Base-by-base conservation (phyloP, 163 green algal genomes). In the Scenedesmus sp. region DNA sequence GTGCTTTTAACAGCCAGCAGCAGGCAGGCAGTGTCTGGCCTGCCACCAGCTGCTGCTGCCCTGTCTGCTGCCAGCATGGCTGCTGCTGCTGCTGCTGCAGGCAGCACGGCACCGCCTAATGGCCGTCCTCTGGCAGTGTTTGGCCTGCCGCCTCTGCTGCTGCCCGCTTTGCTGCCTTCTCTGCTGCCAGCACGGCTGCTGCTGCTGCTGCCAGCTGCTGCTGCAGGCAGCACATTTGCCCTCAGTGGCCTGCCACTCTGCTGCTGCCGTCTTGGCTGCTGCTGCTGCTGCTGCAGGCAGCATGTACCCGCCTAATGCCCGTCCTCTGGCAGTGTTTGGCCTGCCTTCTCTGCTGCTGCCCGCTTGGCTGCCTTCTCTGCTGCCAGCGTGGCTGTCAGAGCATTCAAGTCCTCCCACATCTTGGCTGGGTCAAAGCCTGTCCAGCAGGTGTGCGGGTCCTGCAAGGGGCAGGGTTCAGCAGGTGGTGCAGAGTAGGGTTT, bases 361-460 rank as follows among this genome's bases (percentile, higher is more conserved):
- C 20, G 20, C 87, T 86, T 86, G 10, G 88, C 88, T 54, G 77
- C 88, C 62, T 56, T 82, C 34, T 91, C 88, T 10, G 77, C 77
- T 46, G 77, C 60, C 12, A 91, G 12, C 13, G 16, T 70, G 1
- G 56, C 76, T 18, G 59, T 66, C 3, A 96, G 91, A 15, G 46
- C 23, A 0, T 70, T 89, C 54, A 96, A 87, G 93, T 96, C 90
- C 26, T 84, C 55, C 3, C 91, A 86, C 94, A 96, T 96, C 90
- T 94, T 87, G 7, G 93, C 23, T 4, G 93, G 15, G 57, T 95
- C 67, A 89, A 96, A 96, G 57, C 82, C 93, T 70, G 90, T 76
- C 94, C 94, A 96, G 13, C 93, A 94, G 2, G 15, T 34, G 90
- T 96, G 94, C 23, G 20, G 3, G 60, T 88, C 18, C 92, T 94